phyloP scores from a whole-genome alignment of 371 early-diverging fungal genomes.

The Mucor saturninus region DNA sequence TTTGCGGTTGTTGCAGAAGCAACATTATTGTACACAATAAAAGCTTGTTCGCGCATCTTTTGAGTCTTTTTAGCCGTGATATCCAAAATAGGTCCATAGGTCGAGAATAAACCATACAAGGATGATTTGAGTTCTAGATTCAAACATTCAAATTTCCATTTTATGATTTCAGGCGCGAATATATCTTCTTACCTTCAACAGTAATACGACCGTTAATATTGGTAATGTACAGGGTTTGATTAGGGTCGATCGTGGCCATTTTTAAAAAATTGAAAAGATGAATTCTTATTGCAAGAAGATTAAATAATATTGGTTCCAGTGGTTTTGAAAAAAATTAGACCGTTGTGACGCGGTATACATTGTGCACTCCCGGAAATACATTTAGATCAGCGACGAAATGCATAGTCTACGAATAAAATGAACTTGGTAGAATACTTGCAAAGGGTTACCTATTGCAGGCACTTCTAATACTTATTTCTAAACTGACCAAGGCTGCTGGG shows the following conservation, averaged over 20 bases:
- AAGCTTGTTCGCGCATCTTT: conserved; percentile 96
- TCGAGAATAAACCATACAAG: conserved; percentile 78
- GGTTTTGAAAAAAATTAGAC: too few relatives aligned
- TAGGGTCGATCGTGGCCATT: conserved; percentile 55
- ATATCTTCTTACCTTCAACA: conserved; percentile 60
- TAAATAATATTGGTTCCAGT: too few relatives aligned
- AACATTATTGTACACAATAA: conserved; percentile 83
- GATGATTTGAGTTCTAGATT: conserved; percentile 65
- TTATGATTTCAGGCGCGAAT: too few relatives aligned
- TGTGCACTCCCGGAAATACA: too few relatives aligned
- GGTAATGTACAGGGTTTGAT: conserved; percentile 71
- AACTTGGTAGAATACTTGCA: too few relatives aligned
- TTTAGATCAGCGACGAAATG: too few relatives aligned
- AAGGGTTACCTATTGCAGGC: too few relatives aligned
- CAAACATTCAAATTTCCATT: too few relatives aligned
- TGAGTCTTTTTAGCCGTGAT: conserved; percentile 76
- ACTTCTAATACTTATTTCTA: too few relatives aligned
- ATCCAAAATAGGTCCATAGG: conserved; percentile 88
- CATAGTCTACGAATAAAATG: too few relatives aligned
- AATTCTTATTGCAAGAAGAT: background rate
- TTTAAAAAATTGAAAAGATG: background rate
- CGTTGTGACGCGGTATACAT: too few relatives aligned
- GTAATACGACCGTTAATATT: conserved; percentile 67
- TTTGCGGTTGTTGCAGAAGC: conserved; percentile 78
- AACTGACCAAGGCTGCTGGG: too few relatives aligned